Base-by-base conservation (phyloP, 2,329 filamentous ascomycete genomes). In the Pseudomassariella vexata region DNA sequence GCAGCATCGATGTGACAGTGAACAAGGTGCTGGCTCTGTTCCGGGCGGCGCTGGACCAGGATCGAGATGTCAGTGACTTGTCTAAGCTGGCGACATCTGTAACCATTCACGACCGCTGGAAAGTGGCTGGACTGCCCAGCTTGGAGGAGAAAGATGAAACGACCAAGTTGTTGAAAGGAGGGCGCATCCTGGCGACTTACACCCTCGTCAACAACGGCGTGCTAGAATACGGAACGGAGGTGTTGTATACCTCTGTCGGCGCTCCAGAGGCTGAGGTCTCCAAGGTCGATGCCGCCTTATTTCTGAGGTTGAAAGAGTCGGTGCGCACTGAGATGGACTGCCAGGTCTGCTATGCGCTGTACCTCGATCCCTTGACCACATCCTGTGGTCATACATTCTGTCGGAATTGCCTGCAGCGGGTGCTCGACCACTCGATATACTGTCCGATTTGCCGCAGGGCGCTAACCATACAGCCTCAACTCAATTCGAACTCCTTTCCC, bases 351-450 rank as follows among this genome's bases (percentile, higher is more conserved):
- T 94, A 90, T 55, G 75, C 79, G 24, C 58, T 94, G 15, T 83
- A 90, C 53, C 64, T 87, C 38, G 84, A 94, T 39, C 87, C 89
- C 0, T 65, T 89, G 31, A 95, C 88, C 1, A 94, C 86, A 0
- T 70, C 76, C 2, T 95, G 89, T 48, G 89, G 89, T 2, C 89
- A 95, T 55, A 95, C 87, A 0, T 90, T 92, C 48, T 95, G 89
- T 55, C 79, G 84, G 14, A 73, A 74, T 37, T 95, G 89, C 53
- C 66, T 95, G 15, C 75, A 79, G 35, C 76, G 83, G 27, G 77
- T 85, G 6, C 66, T 94, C 37, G 83, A 90, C 47, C 82, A 92
- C 51, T 82, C 83, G 2, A 72, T 76, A 35, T 68, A 83, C 34
- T 95, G 89, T 49, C 88, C 89, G 0, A 72, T 88, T 10, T 95